Evolutionary conservation across 2,329 filamentous ascomycete genomes (phyloP), one percentile per base, ranked within the genome.

Genomic region (Annulohypoxylon truncatum): DNA sequence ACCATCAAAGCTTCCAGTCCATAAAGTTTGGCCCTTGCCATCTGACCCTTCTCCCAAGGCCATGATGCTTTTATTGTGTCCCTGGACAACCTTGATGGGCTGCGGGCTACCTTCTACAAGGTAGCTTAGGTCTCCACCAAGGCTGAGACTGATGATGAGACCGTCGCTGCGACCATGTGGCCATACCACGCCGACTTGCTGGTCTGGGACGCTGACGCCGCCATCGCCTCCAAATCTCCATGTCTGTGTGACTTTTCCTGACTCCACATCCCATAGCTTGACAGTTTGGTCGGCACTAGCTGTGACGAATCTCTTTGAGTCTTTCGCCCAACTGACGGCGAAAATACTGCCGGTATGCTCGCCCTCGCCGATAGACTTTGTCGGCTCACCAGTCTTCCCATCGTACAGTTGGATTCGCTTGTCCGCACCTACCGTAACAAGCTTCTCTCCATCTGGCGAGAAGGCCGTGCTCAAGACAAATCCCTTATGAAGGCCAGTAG

Each of bases 161-260:
- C 92, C 93, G 77, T 99, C 96, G 56, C 83, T 91, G 69, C 95
- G 87, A 50, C 92, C 92, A 48, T 89, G 85, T 1, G 94, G 93
- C 89, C 94, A 97, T 8, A 96, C 93, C 4, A 99, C 93, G 55
- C 96, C 96, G 29, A 98, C 93, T 77, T 99, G 96, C 79, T 99
- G 96, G 76, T 97, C 87, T 2, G 86, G 85, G 35, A 97, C 84
- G 76, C 88, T 93, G 66, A 90, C 86, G 46, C 82, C 82, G 13
- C 90, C 90, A 42, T 94, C 91, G 29, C 87, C 88, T 20, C 94
- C 94, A 77, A 98, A 87, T 69, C 87, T 87, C 96, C 96, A 99
- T 24, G 88, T 92, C 77, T 96, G 92, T 6, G 90, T 83, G 18
- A 88, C 87, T 76, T 91, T 91, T 31, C 91, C 93, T 12, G 89